Base-by-base conservation (phyloP, 1,284 basidiomycete species). In the Moniliophthora roreri region DNA sequence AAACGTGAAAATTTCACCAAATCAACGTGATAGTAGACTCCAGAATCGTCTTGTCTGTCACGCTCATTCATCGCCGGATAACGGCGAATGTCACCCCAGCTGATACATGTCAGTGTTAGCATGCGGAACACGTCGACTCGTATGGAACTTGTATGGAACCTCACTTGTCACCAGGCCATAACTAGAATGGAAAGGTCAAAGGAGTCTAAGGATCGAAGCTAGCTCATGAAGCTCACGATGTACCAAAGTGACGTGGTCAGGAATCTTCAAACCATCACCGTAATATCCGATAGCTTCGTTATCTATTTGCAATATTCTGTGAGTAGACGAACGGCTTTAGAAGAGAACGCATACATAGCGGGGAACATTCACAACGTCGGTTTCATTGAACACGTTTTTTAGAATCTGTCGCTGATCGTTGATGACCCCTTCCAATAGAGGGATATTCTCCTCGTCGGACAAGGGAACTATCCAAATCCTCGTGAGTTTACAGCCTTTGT, bases 221-320 rank as follows among this genome's bases (percentile, higher is more conserved):
- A 41, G 16, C 18, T 11, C 3, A 4, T 23, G 44, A 2, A n/a
- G 16, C 8, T 26, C 15, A 3, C 24, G 11, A 32, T 28, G 26
- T 18, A 85, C 67, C 8, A 84, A 66, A 10, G 78, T 77, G 20
- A 85, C 73, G 60, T 82, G 80, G 48, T 83, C 81, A 0, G 78
- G 77, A 6, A 81, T 75, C 21, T 70, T 67, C 68, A 86, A 69
- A 2, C 83, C 84, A 54, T 80, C 73, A 42, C 84, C 81, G 60
- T 84, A 88, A 64, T 85, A 88, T 0, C 78, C 81, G 61, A 85
- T 79, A 18, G 88, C 86, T 60, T 87, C 85, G 64, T 85, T 84
- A 61, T 80, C 78, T 79, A 32, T 4, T n/a, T n/a, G n/a, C n/a
- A n/a, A 42, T 32, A 15, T 21, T 11, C 48, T n/a, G n/a, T n/a